Conservation (phyloP, 83 land plant species). For the Picea abies region DNA sequence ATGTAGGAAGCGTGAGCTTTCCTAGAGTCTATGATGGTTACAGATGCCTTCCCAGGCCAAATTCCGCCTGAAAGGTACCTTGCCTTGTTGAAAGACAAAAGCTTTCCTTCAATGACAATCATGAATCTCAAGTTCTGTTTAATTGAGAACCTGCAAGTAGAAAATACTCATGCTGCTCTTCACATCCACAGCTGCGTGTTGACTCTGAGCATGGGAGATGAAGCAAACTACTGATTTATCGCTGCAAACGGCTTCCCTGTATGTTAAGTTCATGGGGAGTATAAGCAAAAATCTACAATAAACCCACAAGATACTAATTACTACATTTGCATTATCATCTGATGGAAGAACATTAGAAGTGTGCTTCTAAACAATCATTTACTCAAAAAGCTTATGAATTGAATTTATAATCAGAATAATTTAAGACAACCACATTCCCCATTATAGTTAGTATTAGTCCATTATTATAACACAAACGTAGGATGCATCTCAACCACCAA, state of each 20-base stretch:
- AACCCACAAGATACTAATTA: not conserved
- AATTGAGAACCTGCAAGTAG: not conserved
- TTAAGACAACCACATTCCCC: not conserved
- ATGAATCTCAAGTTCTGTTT: not conserved
- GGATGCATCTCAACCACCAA: not conserved
- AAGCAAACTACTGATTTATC: not conserved
- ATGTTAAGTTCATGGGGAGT: not conserved
- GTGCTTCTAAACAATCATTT: not conserved
- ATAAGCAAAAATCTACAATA: not conserved
- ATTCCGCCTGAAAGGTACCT: conserved; percentile 8
- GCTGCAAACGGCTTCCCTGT: conserved; percentile 3
- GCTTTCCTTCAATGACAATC: not conserved
- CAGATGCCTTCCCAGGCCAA: conserved; percentile 1
- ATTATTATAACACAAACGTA: not conserved
- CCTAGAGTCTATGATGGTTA: not conserved
- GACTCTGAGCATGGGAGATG: not conserved
- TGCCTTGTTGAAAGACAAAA: conserved; percentile 4
- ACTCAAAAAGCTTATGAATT: not conserved
- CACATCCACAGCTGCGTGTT: not conserved
- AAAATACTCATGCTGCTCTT: not conserved
- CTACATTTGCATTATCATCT: not conserved
- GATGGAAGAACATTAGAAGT: conserved; percentile 1
- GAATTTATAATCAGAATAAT: not conserved
- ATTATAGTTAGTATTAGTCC: not conserved
- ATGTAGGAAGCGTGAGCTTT: conserved; percentile 18